A percentile compares a stretch with the other conserved stretches of the same genome.
These are phyloP conservation scores for Suillus weaverae DNA, from an alignment of 768 basidiomycete species.

Conservation along the genomic window DNA sequence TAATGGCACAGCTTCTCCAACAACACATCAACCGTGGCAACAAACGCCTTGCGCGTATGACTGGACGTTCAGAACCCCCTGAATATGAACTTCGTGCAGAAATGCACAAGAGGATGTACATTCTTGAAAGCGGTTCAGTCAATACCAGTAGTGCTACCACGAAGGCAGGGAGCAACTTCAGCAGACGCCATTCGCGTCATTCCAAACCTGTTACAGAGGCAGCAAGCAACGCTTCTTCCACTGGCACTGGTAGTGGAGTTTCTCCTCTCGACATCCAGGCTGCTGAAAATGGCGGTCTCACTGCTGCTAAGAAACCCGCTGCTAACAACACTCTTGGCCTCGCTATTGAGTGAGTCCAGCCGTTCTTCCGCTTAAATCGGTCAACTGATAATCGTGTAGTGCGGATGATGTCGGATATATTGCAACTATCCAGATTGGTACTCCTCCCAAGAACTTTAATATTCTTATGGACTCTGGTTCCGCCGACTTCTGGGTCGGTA, in stretches of 20 bases:
- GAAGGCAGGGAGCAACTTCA: constrained; percentile 8
- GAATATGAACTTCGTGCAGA: constrained; percentile 45
- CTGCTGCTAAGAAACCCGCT: constrained; percentile 42
- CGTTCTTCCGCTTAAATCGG: neutral
- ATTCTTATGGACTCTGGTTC: constrained; percentile 73
- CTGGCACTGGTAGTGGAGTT: constrained; percentile 30
- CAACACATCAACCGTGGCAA: constrained; percentile 68
- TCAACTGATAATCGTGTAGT: constrained; percentile 27
- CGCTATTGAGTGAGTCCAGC: constrained; percentile 58
- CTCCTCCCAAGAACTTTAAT: constrained; percentile 54
- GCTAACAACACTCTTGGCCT: constrained; percentile 60
- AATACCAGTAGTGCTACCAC: neutral
- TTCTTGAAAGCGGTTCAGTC: constrained; percentile 32
- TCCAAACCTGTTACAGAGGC: constrained; percentile 7
- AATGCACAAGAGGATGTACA: constrained; percentile 42
- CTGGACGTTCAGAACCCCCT: constrained; percentile 53
- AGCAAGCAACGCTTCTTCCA: constrained; percentile 15
- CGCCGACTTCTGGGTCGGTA: constrained; percentile 67
- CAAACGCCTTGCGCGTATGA: constrained; percentile 69
- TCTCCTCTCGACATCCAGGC: constrained; percentile 39
- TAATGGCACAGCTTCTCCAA: constrained; percentile 52
- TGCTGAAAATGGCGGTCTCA: constrained; percentile 37
- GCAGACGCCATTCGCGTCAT: constrained; percentile 13
- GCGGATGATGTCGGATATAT: constrained; percentile 57
- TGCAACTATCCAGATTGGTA: constrained; percentile 64